Base-by-base conservation (phyloP, 169 alveolate genomes). In the Plasmodium knowlesi region DNA sequence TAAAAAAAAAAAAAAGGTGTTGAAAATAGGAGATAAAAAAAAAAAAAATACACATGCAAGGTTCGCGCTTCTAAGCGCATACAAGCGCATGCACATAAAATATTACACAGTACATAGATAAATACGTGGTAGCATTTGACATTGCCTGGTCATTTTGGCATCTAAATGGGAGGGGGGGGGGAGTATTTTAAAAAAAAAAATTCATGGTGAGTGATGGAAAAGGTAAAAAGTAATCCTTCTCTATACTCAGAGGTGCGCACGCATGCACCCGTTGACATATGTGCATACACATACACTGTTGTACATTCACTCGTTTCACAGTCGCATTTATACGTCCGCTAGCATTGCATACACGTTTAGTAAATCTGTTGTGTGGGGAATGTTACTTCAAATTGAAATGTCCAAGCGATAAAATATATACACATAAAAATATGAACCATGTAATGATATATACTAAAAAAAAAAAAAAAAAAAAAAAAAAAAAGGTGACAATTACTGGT, bases 401-500 rank as follows among this genome's bases (percentile, higher is more conserved):
- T 61, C 74, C 74, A 25, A 8, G 14, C 74, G 25, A 34, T 61
- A 61, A 25, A 61, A 61, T 61, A 14, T 61, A 61, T 61, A 61
- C 32, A 61, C 32, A 25, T 61, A 61, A 46, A 46, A 46, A 61
- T 61, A 61, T 61, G 74, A 32, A 61, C 37, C 32, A 61, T 61
- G 74, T 25, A 61, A 61, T 61, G 32, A 61, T 61, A 61, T 61
- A 6, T 61, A 61, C 74, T 61, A 61, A 57, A 57, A 57, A 67
- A 67, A 67, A 67, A 67, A 67, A 67, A 61, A n/a, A n/a, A n/a
- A n/a, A n/a, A n/a, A n/a, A 67, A 67, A 67, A 61, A 61, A 61
- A 61, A 67, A 67, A 0, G 37, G 37, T 2, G 76, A 9, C 41
- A 19, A 67, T 22, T 67, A 67, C 41, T 67, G 41, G 30, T 67